Conservation (phyloP, 495 filamentous ascomycete genomes). For the Penicilliopsis zonata region DNA sequence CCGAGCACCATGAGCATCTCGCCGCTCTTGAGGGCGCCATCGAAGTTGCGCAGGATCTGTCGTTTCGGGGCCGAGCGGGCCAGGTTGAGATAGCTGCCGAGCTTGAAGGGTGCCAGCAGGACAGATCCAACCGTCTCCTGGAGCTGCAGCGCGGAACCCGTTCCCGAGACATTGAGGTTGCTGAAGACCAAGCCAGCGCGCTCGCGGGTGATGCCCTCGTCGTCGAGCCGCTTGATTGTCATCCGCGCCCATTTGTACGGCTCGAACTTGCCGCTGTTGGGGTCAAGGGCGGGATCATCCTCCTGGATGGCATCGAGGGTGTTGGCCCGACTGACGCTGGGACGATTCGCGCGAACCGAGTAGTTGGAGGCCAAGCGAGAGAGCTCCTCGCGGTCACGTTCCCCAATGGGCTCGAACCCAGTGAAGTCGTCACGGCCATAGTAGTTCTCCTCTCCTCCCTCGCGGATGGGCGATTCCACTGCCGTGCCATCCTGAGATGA, state of each 20-base stretch:
- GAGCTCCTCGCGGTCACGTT: conserved; percentile 22
- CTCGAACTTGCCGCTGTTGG: conserved; percentile 42
- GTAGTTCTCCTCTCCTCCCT: too few species aligned
- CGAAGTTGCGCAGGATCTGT: conserved; percentile 28
- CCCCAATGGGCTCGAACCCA: conserved; percentile 23
- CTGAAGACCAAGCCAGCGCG: conserved; percentile 32
- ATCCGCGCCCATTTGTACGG: conserved; percentile 45
- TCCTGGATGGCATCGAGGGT: conserved; percentile 30
- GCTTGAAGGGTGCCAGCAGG: conserved; percentile 33
- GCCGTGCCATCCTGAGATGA: neutral
- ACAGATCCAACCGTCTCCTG: conserved; percentile 43
- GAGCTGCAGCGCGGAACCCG: conserved; percentile 40
- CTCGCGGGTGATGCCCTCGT: conserved; percentile 26
- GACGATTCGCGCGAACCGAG: conserved; percentile 15
- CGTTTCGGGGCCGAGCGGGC: conserved; percentile 17
- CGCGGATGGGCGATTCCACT: neutral
- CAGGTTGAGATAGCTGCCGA: conserved; percentile 30
- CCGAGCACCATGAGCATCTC: conserved; percentile 31
- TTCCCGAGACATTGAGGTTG: conserved; percentile 42
- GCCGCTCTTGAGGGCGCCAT: conserved; percentile 25
- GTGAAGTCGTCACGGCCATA: conserved; percentile 4
- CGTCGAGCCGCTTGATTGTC: conserved; percentile 29
- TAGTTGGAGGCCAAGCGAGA: conserved; percentile 27
- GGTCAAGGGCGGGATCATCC: conserved; percentile 43
- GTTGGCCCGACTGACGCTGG: conserved; percentile 24